Conservation (phyloP, 768 basidiomycete genomes). For the Polyporus arcularius region DNA sequence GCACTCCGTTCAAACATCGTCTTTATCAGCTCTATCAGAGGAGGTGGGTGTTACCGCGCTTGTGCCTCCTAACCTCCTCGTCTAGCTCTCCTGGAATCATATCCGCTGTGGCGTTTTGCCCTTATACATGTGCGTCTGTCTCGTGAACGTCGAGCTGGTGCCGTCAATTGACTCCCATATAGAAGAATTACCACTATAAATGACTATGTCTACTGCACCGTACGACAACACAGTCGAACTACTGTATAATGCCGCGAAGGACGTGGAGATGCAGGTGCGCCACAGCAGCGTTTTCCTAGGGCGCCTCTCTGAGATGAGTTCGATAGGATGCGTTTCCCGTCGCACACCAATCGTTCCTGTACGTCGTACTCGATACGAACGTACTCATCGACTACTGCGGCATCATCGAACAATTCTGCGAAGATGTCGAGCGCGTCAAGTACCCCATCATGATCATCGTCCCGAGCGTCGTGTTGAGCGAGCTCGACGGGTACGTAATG, state of each 20-base stretch:
- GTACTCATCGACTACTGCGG: slow-evolving; percentile 70
- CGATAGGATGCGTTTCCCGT: slow-evolving; percentile 19
- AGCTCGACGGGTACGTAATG: slow-evolving; percentile 66
- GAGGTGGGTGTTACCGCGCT: not conserved
- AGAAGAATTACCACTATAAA: not conserved
- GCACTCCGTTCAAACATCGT: no score
- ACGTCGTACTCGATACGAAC: slow-evolving; percentile 78
- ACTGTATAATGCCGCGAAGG: slow-evolving; percentile 47
- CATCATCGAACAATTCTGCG: slow-evolving; percentile 62
- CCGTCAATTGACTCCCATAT: not conserved
- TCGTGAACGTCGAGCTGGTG: not conserved
- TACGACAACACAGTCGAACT: slow-evolving; percentile 18
- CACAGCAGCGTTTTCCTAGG: not conserved
- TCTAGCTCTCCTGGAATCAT: no score
- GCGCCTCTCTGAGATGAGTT: not conserved
- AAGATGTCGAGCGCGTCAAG: slow-evolving; percentile 51
- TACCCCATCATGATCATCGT: slow-evolving; percentile 65
- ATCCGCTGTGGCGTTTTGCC: not conserved
- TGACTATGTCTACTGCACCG: not conserved
- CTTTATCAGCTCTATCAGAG: not conserved
- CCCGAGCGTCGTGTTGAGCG: slow-evolving; percentile 73
- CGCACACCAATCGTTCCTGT: slow-evolving; percentile 30
- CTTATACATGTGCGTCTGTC: not conserved
- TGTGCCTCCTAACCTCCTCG: not conserved
- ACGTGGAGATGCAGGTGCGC: slow-evolving; percentile 72